Evolutionary conservation across 768 basidiomycete genomes (phyloP).

Genomic region (Epithele typhae): DNA sequence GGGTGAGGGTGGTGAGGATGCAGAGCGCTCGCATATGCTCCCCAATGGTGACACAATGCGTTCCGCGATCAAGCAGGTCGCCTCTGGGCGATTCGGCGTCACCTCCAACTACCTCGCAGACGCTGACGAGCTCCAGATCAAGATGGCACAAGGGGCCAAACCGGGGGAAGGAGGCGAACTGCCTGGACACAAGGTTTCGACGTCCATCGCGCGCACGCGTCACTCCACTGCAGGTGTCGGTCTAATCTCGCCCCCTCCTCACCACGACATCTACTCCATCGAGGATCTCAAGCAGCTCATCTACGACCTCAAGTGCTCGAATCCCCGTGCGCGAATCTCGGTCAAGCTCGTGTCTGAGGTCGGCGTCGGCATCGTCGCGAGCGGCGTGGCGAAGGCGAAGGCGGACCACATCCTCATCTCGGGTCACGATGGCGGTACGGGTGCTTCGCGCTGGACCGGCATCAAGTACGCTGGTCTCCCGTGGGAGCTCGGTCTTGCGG

Average conservation of each 20-base stretch:
- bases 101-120: conserved; percentile 98
- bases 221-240: conserved; percentile 99
- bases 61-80: conserved; percentile 93
- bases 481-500: conserved; percentile 97
- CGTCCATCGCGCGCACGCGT: conserved; percentile 92
- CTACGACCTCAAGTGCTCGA: conserved; percentile 96
- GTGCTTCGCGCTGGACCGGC: conserved; percentile 97
- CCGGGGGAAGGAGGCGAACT: conserved; percentile 99
- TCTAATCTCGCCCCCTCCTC: conserved; percentile 94
- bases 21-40: conserved; percentile 79
- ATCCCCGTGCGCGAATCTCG: conserved; percentile 91
- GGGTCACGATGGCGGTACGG: conserved; percentile 97
- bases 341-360: conserved; percentile 99
- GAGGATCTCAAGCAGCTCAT: conserved; percentile 99
- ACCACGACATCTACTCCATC: conserved; percentile 98
- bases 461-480: conserved; percentile 99
- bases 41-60: conserved; percentile 90
- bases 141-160: conserved; percentile 99
- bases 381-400: conserved; percentile 97
- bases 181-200: conserved; percentile 96
- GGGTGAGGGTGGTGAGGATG: conserved; percentile 98
- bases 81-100: conserved; percentile 95
- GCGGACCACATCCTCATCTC: conserved; percentile 98
- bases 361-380: conserved; percentile 96
- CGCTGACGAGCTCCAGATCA: conserved; percentile 96